Conservation (phyloP, 106 monocot genomes). For the Dendrobium chrysotoxum region DNA sequence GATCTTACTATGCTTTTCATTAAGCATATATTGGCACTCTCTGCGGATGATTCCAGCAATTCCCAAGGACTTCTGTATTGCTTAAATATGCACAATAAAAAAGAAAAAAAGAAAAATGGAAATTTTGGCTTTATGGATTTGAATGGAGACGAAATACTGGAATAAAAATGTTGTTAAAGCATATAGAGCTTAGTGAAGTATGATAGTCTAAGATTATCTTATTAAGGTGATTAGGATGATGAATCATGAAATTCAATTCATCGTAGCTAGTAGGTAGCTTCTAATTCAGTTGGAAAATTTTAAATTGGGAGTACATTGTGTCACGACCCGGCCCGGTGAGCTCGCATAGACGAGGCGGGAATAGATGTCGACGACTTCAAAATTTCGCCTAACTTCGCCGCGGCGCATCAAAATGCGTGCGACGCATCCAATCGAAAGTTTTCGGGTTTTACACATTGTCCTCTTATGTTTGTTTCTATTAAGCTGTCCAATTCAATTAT, state of each 20-base stretch:
- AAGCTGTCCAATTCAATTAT: neutral
- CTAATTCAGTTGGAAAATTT: neutral
- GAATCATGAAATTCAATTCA: neutral
- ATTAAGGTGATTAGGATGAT: neutral
- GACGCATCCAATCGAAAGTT: too few species aligned
- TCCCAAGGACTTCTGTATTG: neutral
- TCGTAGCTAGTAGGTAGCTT: neutral
- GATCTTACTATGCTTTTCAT: neutral
- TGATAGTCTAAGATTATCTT: neutral
- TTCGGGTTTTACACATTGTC: too few species aligned
- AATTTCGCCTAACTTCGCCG: too few species aligned
- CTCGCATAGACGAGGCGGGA: too few species aligned
- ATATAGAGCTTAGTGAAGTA: too few species aligned
- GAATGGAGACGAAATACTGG: too few species aligned
- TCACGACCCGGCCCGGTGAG: too few species aligned
- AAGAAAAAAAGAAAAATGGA: neutral
- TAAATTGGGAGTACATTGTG: neutral
- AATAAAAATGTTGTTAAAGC: too few species aligned
- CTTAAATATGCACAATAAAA: neutral
- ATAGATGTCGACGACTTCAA: too few species aligned
- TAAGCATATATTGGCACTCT: neutral
- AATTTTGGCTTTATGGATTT: neutral
- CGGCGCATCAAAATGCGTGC: too few species aligned
- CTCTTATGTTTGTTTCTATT: neutral
- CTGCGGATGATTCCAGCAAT: neutral